Percentiles rank a stretch among this genome's conserved stretches.
Conservation (phyloP, 1,284 basidiomycete species). For the Vanrija sp. region DNA sequence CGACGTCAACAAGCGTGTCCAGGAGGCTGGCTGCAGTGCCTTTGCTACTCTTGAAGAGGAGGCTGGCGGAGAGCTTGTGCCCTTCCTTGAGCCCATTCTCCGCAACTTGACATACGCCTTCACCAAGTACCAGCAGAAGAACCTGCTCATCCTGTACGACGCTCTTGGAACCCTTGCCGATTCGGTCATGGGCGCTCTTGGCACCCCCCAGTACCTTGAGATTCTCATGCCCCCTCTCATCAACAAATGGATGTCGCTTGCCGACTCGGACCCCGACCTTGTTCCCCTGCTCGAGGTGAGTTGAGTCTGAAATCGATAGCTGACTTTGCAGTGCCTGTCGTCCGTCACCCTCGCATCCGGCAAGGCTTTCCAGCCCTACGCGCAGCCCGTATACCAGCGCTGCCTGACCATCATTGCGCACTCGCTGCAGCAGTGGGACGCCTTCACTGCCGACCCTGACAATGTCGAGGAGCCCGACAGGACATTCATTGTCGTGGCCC, state of each 20-base stretch:
- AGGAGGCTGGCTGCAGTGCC: constrained; percentile 97
- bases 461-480: constrained; percentile 83
- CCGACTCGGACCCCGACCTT: constrained; percentile 86
- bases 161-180: constrained; percentile 97
- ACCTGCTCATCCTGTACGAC: constrained; percentile 96
- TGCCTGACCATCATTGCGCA: constrained; percentile 82
- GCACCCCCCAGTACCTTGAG: constrained; percentile 81
- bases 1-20: constrained; percentile 98
- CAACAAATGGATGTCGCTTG: constrained; percentile 79
- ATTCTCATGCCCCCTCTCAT: constrained; percentile 95
- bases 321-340: constrained; percentile 72
- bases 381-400: constrained; percentile 86
- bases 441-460: constrained; percentile 61
- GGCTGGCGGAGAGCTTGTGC: constrained; percentile 81
- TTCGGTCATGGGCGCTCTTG: constrained; percentile 83
- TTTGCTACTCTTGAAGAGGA: constrained; percentile 99
- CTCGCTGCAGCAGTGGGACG: constrained; percentile 73
- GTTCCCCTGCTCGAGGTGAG: constrained; percentile 88
- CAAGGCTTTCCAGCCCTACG: constrained; percentile 82
- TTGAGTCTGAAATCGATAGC: constrained; percentile 3
- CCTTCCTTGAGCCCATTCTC: constrained; percentile 91
- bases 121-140: constrained; percentile 98
- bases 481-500: constrained; percentile 90
- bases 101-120: constrained; percentile 94
- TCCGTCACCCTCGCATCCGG: constrained; percentile 97